Evolutionary conservation across 1,139 yeast genomes (phyloP), one percentile per base, ranked within the genome.

Genomic region (Scheffersomyces illinoinensis): DNA sequence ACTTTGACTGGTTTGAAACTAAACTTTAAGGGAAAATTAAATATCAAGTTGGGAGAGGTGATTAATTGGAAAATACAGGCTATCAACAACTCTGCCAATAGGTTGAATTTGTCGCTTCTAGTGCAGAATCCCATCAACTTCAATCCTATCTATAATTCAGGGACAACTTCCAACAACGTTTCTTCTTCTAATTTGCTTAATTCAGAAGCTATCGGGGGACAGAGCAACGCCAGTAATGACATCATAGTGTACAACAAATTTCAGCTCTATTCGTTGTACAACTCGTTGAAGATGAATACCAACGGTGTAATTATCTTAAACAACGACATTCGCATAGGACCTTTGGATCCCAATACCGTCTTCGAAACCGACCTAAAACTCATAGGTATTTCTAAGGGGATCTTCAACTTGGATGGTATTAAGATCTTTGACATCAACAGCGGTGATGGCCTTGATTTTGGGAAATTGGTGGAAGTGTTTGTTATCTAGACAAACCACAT

Each of bases 361-460:
- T 87, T 80, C 67, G 95, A 90, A 65, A 83, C 91, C 1, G 85
- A 84, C 54, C 74, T 91, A 23, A 79, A 78, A 58, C 71, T 91
- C 57, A 75, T 89, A 58, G 93, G 93, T 0, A 74, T 89, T 10
- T 82, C 86, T 48, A 78, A 82, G 61, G 97, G 96, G 0, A 82
- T 88, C 10, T 87, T 83, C 68, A 85, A 85, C 54, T 74, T 91
- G 46, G 87, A 85, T 59, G 93, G 92, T 1, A 79, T 89, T 19
- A 84, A 84, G 59, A 77, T 91, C 8, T 81, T 87, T 56, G 96
- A 91, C 67, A 76, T 86, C 12, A 70, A 71, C 50, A 82, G 87
- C 33, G 93, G 95, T 3, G 95, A 90, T 62, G 85, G 87, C 1
- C 79, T 88, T 63, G 93, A 88, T 62, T 88, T 91, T 68, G 93